These are phyloP conservation scores for Cytidiella melzeri DNA, from an alignment of 768 basidiomycete species.

Conservation along the genomic window DNA sequence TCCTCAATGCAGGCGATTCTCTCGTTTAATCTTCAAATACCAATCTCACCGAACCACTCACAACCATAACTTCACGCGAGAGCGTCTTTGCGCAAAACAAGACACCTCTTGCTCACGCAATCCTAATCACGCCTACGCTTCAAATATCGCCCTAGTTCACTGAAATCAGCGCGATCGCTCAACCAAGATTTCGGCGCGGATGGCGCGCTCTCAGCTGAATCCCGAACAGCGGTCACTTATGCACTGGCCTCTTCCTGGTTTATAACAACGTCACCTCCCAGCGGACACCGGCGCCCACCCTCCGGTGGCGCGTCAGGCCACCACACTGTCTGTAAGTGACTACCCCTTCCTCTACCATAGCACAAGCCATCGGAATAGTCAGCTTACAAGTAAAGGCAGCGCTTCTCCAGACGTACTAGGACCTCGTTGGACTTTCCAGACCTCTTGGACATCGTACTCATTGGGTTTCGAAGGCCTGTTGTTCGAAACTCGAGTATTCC, in stretches of 20 bases:
- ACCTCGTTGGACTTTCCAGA: conserved; percentile 27
- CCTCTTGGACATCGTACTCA: conserved; percentile 21
- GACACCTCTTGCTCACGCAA: conserved; percentile 13
- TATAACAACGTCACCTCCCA: conserved; percentile 29
- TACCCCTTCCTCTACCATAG: conserved; percentile 22
- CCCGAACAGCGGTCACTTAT: conserved; percentile 63
- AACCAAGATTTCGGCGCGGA: conserved; percentile 14
- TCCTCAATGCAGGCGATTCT: too few relatives aligned
- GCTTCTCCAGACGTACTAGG: not conserved
- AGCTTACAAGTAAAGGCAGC: conserved; percentile 7
- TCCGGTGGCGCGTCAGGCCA: conserved; percentile 56
- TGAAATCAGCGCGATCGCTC: conserved; percentile 9
- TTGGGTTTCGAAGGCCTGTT: conserved; percentile 10
- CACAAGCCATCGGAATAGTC: too few relatives aligned
- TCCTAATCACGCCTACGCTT: conserved; percentile 8
- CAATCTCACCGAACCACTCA: too few relatives aligned
- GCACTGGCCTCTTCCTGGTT: conserved; percentile 56
- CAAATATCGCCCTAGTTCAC: conserved; percentile 9
- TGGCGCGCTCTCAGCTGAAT: conserved; percentile 46
- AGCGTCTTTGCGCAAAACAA: conserved; percentile 32
- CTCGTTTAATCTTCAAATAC: too few relatives aligned
- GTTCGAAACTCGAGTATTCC: conserved; percentile 9
- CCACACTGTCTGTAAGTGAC: conserved; percentile 60
- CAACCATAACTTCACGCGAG: too few relatives aligned
- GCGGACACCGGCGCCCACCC: conserved; percentile 13